Base-by-base conservation (phyloP, 495 filamentous ascomycete genomes). In the Podospora australis region DNA sequence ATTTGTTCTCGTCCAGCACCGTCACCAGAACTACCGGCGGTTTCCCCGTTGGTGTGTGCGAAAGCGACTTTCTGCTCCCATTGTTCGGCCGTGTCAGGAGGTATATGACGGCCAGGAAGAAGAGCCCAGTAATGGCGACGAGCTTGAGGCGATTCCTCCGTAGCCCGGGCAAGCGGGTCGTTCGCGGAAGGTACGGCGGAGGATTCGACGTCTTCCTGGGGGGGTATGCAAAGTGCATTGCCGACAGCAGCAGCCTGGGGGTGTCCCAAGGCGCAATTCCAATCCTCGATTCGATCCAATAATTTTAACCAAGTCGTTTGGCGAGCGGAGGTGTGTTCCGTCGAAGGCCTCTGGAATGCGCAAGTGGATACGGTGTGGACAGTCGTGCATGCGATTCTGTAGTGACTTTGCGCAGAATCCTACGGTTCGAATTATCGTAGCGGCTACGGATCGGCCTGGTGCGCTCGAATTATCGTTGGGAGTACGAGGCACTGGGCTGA, bases 221-320 rank as follows among this genome's bases (percentile, higher is more conserved):
- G 47, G 90, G 90, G 51, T 91, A 70, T 46, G 91, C 91, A 74
- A 90, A 90, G 60, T 97, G 91, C 91, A 97, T 96, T 51, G 55
- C 68, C 55, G 38, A 4, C 10, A 35, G 34, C 24, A 24, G 45
- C 24, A 26, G 53, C 35, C 35, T 24, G 44, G 48, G 39, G 7
- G 7, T 24, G n/a, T 46, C 48, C 48, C 43, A 39, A 50, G 50
- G 44, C 50, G 14, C 32, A 36, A 17, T 6, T 36, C 8, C 23
- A n/a, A n/a, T n/a, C n/a, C n/a, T n/a, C n/a, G 39, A 41, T 25
- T n/a, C 28, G 14, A 46, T 16, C 28, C 5, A 16, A 19, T 29
- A 19, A 14, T 41, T 17, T 23, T 22, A 22, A 16, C 17, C 22
- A 14, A 20, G 11, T 23, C 30, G 16, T 14, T 20, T 49, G 24